These are phyloP conservation scores for Termitomyces sp. DNA, from an alignment of 768 basidiomycete genomes.

Conservation along the genomic window DNA sequence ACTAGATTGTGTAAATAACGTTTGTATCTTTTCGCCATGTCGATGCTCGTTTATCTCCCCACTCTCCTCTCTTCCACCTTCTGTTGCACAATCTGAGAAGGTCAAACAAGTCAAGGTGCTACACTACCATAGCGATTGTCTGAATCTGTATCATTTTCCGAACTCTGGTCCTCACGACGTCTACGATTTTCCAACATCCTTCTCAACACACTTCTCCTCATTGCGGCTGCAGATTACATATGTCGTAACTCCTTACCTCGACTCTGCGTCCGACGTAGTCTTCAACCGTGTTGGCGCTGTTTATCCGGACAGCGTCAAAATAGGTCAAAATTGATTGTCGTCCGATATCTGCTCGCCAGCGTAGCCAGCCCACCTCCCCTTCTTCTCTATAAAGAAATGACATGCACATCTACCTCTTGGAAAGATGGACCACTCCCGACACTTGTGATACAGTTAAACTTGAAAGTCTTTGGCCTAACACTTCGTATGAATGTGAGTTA, in stretches of 20 bases:
- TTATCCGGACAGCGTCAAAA: constrained; percentile 56
- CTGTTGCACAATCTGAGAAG: constrained; percentile 22
- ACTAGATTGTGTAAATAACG: no score
- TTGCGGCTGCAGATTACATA: constrained; percentile 40
- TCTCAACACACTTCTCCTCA: constrained; percentile 28
- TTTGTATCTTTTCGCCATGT: constrained; percentile 4
- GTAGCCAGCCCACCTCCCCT: constrained; percentile 26
- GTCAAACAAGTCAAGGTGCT: background rate
- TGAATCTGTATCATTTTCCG: constrained; percentile 7
- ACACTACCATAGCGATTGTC: background rate
- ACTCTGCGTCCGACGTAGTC: constrained; percentile 46
- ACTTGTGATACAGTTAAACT: constrained; percentile 45
- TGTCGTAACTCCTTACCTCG: constrained; percentile 47
- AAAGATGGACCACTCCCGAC: constrained; percentile 46
- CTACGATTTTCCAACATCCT: constrained; percentile 24
- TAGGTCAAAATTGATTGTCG: no score
- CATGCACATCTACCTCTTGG: constrained; percentile 35
- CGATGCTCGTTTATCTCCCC: constrained; percentile 18
- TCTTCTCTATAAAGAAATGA: constrained; percentile 41
- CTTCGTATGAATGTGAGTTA: constrained; percentile 64
- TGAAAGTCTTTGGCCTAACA: constrained; percentile 61
- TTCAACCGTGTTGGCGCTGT: constrained; percentile 73
- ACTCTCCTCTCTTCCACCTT: constrained; percentile 31
- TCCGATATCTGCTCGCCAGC: constrained; percentile 49
- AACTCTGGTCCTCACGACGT: constrained; percentile 18